Evolutionary conservation across 2,329 filamentous ascomycete species (phyloP).

Genomic region (Gaeumannomyces sp.): DNA sequence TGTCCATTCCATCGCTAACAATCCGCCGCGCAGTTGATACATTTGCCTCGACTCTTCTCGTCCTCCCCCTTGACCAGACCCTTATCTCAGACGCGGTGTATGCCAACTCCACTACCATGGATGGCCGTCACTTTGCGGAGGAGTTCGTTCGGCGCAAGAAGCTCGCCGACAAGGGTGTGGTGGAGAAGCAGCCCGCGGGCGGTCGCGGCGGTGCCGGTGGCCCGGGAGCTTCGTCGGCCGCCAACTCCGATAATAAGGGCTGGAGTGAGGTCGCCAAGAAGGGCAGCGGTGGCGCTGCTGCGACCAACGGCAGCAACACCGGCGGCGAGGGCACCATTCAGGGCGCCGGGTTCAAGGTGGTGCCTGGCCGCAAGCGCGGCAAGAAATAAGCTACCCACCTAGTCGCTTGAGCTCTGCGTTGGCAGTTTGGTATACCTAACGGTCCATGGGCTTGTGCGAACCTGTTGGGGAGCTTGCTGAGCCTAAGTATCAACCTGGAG

Average conservation of each 20-base stretch:
- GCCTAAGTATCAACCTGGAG: neutral
- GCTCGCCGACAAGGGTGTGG: constrained; percentile 83
- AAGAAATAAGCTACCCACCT: constrained; percentile 64
- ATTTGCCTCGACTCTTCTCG: constrained; percentile 70
- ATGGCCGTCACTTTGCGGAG: constrained; percentile 86
- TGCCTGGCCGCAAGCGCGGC: constrained; percentile 87
- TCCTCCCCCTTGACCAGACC: constrained; percentile 68
- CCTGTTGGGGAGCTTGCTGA: neutral
- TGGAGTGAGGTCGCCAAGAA: constrained; percentile 99
- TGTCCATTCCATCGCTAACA: constrained; percentile 9
- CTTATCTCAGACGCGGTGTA: constrained; percentile 91
- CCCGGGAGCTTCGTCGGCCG: constrained; percentile 14
- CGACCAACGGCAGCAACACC: constrained; percentile 27
- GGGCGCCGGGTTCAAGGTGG: constrained; percentile 74
- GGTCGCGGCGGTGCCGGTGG: constrained; percentile 43
- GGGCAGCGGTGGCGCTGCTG: constrained; percentile 32
- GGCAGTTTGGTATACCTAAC: neutral
- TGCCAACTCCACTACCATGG: constrained; percentile 77
- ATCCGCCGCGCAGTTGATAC: constrained; percentile 55
- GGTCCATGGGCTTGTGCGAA: neutral
- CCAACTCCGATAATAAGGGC: constrained; percentile 43
- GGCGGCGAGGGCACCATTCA: constrained; percentile 29
- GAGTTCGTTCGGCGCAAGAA: constrained; percentile 92
- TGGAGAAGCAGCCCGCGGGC: constrained; percentile 63
- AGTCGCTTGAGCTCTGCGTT: neutral